Percentiles rank a stretch among this genome's conserved stretches.
phyloP scores from a whole-genome alignment of 306 rosid genomes.

The Medicago lupulina region DNA sequence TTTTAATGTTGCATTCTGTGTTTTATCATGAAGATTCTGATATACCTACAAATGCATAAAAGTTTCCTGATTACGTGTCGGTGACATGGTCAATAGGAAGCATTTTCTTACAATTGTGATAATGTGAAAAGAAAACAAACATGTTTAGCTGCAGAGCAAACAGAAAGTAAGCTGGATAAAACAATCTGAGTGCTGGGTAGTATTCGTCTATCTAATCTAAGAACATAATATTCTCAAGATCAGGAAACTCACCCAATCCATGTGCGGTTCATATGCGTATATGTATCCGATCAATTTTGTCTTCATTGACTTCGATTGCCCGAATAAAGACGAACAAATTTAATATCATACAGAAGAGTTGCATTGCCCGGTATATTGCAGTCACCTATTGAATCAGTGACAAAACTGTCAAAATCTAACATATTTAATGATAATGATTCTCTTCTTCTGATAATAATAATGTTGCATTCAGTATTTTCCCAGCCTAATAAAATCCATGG shows the following conservation, averaged over 20 bases:
- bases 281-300: conserved; percentile 34
- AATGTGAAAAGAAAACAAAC: conserved; percentile 33
- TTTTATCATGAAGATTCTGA: conserved; percentile 20
- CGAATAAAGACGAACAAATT: conserved; percentile 72
- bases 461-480: background rate
- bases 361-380: conserved; percentile 95
- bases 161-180: conserved; percentile 24
- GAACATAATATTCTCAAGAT: conserved; percentile 29
- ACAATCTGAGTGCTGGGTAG: conserved; percentile 35
- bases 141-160: conserved; percentile 26
- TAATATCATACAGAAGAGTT: conserved; percentile 84
- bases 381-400: conserved; percentile 69
- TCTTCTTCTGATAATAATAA: conserved; percentile 17
- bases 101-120: conserved; percentile 11
- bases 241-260: conserved; percentile 52
- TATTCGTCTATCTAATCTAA: conserved; percentile 39
- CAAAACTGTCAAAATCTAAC: conserved; percentile 41
- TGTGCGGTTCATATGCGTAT: conserved; percentile 32
- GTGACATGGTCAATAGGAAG: background rate
- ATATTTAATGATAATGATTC: conserved; percentile 7
- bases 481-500: background rate
- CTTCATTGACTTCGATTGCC: conserved; percentile 70
- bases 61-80: conserved; percentile 24
- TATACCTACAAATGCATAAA: conserved; percentile 21
- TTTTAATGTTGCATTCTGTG: background rate